Base-by-base conservation (phyloP, 2,329 filamentous ascomycete genomes). In the Aspergillus ochraceoroseus region DNA sequence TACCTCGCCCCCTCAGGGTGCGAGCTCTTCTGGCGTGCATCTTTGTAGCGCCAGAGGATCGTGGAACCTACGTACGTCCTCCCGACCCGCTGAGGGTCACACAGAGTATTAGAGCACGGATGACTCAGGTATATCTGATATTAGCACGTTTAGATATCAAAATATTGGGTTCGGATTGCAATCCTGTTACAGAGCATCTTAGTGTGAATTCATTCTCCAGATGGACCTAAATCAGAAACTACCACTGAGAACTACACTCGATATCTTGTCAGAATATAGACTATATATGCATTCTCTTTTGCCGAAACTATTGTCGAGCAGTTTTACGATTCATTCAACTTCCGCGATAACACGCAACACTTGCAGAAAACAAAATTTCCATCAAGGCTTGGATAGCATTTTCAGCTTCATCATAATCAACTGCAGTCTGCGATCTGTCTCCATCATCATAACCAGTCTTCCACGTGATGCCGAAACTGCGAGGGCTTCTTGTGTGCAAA, bases 361-460 rank as follows among this genome's bases (percentile, higher is more conserved):
- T n/a, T n/a, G n/a, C n/a, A n/a, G n/a, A n/a, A n/a, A n/a, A n/a
- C n/a, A n/a, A n/a, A n/a, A n/a, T n/a, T 22, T 22, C 19, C 20
- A 12, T 45, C 28, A 46, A 29, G 35, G 44, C 5, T 48, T 45
- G 12, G 42, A 34, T 11, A 55, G 38, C 43, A 52, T 48, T 38
- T 56, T 58, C 31, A 60, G 48, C 37, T 52, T 59, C 49, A 56
- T 55, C 44, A 62, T 56, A 11, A 60, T 44, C 25, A 56, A 25
- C 37, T 57, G 57, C 37, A 63, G 32, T 27, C 56, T 46, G 26
- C 50, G 47, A 43, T 62, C 57, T 5, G 55, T 62, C 34, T 61
- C 59, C 43, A 53, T 54, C 14, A 61, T 58, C 58, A 64, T 58
- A 3, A 52, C 37, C 25, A 59, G 22, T 18, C 51, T 49, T 7